Evolutionary conservation across 1,284 basidiomycete species (phyloP), one percentile per base, ranked within the genome.

Genomic region (Ganoderma resinaceum): DNA sequence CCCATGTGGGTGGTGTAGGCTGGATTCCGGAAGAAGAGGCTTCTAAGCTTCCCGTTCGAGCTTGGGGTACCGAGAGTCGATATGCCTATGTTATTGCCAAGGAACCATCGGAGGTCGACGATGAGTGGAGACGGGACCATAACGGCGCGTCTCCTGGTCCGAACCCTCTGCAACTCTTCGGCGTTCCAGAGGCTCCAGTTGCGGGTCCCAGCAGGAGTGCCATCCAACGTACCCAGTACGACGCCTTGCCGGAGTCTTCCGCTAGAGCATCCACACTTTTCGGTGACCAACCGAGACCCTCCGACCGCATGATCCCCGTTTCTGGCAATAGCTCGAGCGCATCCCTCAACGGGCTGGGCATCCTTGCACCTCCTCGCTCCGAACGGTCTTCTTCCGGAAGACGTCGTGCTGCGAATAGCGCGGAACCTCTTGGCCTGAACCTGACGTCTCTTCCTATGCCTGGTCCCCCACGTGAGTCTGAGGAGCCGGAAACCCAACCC

Each of bases 91-190:
- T 62, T 2, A 53, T 72, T 9, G 69, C 69, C 2, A 72, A 67
- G 63, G 67, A 72, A 26, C 67, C 69, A 16, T 57, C 49, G 26
- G 65, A 70, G 26, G 53, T 72, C 9, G 71, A 72, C 49, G 64
- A 66, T 18, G 67, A 62, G 26, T 63, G 65, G 67, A 57, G 69
- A 40, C 26, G 33, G 33, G 38, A 37, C 20, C 53, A 63, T 61
- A 46, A 63, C 46, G 43, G 66, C n/a, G 67, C 38, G 12, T 52
- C 63, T 0, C 67, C 71, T 2, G 60, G 57, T 11, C 66, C 60
- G 0, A 70, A 72, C 63, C 69, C 71, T 1, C 31, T 72, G 23
- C 67, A 69, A 49, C 63, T 72, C 43, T 62, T 52, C 11, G 71
- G 69, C 12, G 58, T 72, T 5, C 69, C 71, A 2, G 65, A 65